Percentiles rank a stretch among this genome's conserved stretches.
These are phyloP conservation scores for Myriangium duriaei DNA, from an alignment of 2,329 filamentous ascomycete species.

Conservation along the genomic window DNA sequence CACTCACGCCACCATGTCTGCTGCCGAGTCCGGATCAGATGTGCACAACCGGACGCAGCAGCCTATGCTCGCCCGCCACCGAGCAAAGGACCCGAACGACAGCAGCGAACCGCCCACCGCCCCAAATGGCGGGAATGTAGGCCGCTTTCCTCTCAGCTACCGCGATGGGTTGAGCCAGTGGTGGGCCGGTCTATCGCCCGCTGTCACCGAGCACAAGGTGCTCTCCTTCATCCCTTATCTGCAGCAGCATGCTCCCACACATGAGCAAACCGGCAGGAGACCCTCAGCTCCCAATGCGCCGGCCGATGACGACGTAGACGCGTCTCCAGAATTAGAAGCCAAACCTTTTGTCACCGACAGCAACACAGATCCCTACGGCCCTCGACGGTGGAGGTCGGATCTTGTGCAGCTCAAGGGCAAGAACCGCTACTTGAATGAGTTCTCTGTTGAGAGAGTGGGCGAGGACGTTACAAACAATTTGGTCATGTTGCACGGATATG, in stretches of 20 bases:
- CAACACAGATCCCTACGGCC: conserved; percentile 64
- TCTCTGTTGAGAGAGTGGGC: conserved; percentile 72
- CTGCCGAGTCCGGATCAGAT: conserved; percentile 15
- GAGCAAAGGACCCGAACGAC: conserved; percentile 18
- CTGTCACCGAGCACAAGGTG: conserved; percentile 75
- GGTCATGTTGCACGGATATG: conserved; percentile 94
- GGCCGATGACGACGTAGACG: conserved; percentile 22
- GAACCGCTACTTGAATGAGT: conserved; percentile 81
- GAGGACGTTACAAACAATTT: conserved; percentile 73
- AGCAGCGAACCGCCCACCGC: conserved; percentile 10
- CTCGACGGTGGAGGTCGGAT: conserved; percentile 71
- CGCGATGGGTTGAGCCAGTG: conserved; percentile 87
- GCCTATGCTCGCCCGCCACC: conserved; percentile 24
- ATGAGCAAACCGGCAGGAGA: conserved; percentile 48
- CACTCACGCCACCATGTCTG: conserved; percentile 22
- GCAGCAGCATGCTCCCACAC: conserved; percentile 53
- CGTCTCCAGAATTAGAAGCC: conserved; percentile 21
- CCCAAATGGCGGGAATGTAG: conserved; percentile 11
- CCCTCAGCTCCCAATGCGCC: conserved; percentile 31
- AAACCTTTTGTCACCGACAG: conserved; percentile 32
- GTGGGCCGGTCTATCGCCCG: conserved; percentile 79
- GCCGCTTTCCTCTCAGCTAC: conserved; percentile 70
- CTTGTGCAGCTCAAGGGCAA: conserved; percentile 78
- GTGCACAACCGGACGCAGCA: conserved; percentile 16
- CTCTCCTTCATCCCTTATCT: conserved; percentile 77